A percentile compares a stretch with the other conserved stretches of the same genome.
phyloP scores from a whole-genome alignment of 176 grass and related monocot genomes.

The Hordeum marinum region DNA sequence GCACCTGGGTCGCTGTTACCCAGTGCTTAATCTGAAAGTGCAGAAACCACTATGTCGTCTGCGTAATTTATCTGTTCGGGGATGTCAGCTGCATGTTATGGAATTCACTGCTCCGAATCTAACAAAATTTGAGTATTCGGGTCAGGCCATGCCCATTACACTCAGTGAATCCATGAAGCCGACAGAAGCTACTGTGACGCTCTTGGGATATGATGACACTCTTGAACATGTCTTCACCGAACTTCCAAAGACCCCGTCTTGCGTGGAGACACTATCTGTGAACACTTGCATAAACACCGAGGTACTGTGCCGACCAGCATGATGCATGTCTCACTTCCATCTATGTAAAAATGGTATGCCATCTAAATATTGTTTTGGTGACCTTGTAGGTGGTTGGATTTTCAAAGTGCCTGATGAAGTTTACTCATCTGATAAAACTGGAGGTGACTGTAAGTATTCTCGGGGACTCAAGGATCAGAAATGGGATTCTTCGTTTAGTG shows the following conservation, averaged over 20 bases:
- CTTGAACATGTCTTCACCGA: slow-evolving; percentile 11
- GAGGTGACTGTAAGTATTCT: not conserved
- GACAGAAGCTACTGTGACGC: not conserved
- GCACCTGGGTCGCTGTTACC: not conserved
- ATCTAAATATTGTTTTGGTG: not conserved
- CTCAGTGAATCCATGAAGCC: not conserved
- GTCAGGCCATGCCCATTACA: not conserved
- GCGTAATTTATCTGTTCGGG: not conserved
- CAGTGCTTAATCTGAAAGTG: not conserved
- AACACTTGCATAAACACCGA: not conserved
- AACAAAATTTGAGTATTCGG: not conserved
- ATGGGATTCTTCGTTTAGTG: slow-evolving; percentile 14
- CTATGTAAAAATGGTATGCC: not conserved
- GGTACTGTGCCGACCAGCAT: not conserved
- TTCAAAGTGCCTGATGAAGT: not conserved
- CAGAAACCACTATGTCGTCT: not conserved
- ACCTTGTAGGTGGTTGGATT: not conserved
- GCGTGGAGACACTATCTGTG: not conserved
- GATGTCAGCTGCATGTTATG: not conserved
- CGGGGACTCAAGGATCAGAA: not conserved
- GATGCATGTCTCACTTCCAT: not conserved
- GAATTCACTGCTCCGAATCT: slow-evolving; percentile 11
- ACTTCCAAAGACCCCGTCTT: not conserved
- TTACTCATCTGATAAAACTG: slow-evolving; percentile 1
- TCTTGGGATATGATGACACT: not conserved